Base-by-base conservation (phyloP, 2,329 filamentous ascomycete genomes). In the Fusarium drepaniforme region DNA sequence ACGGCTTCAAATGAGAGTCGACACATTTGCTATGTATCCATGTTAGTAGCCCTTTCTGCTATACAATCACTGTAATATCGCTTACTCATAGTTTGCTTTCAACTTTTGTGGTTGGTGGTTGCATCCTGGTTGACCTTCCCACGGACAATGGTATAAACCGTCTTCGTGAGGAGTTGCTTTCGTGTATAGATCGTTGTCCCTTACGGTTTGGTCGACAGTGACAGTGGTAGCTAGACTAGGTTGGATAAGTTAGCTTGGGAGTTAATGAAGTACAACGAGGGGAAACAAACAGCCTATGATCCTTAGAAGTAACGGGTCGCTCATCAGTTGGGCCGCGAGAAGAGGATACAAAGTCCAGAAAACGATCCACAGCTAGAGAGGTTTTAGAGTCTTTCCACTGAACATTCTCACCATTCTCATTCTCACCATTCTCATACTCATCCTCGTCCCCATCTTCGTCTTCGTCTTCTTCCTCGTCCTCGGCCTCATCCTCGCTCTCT, bases 21-120 rank as follows among this genome's bases (percentile, higher is more conserved):
- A 98, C 92, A 79, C 97, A 98, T 89, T 98, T 98, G 89, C 96
- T 98, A 82, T 56, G n/a, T 23, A 46, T 75, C 80, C 71, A 83
- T 80, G 76, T 63, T 13, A 18, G 60, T 18, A 12, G 3, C 65
- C 40, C n/a, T 13, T 21, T 44, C n/a, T 7, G n/a, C n/a, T 44
- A 63, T 44, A 28, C 12, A 42, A 40, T 35, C 25, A 23, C 4
- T 25, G 4, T 12, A 23, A 25, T 28, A 86, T 9, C 33, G 46
- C 94, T 90, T 93, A 97, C 96, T 98, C 95, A 82, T 98, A 98
- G 86, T 98, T 97, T 92, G 96, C 98, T 90, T 98, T 98, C 79
- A 98, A 93, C 87, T 97, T 97, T 81, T 97, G 97, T 44, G 96
- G 92, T 85, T 94, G 94, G 91, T 98, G 96, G 84, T 90, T 93